These are phyloP conservation scores for Fraxinus velutina DNA, from an alignment of 305 asterid species.

Conservation along the genomic window DNA sequence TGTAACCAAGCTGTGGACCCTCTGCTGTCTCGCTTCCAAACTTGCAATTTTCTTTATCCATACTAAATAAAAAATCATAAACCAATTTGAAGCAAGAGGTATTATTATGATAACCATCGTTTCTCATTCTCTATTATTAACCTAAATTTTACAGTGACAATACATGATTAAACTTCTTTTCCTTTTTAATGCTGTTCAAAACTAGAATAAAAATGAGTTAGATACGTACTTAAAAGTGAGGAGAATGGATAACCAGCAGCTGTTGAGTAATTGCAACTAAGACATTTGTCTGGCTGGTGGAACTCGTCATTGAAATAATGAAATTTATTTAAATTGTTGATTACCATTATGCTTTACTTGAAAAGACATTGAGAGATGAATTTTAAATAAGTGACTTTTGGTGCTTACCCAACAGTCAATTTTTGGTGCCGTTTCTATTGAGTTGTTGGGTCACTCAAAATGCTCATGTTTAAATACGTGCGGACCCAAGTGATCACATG, in stretches of 20 bases:
- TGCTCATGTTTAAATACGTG: constrained; percentile 2
- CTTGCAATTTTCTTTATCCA: neutral
- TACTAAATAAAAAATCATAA: neutral
- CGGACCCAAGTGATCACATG: neutral
- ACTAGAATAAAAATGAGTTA: neutral
- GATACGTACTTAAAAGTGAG: neutral
- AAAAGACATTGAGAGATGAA: constrained; percentile 11
- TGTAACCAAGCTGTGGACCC: neutral
- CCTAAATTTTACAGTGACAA: neutral
- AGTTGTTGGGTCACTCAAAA: neutral
- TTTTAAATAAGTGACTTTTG: neutral
- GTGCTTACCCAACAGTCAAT: neutral
- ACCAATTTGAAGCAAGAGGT: neutral
- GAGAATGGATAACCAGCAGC: neutral
- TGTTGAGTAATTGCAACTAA: neutral
- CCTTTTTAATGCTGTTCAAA: neutral
- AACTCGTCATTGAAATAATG: neutral
- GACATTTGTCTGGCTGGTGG: constrained; percentile 7
- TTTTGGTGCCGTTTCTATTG: constrained; percentile 18
- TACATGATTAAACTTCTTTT: neutral
- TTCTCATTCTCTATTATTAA: neutral
- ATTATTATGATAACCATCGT: neutral
- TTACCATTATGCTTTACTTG: constrained; percentile 8
- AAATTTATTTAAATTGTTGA: neutral
- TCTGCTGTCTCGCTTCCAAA: neutral